Evolutionary conservation across 441 rosid genomes (phyloP).

Genomic region (Eruca vesicaria): DNA sequence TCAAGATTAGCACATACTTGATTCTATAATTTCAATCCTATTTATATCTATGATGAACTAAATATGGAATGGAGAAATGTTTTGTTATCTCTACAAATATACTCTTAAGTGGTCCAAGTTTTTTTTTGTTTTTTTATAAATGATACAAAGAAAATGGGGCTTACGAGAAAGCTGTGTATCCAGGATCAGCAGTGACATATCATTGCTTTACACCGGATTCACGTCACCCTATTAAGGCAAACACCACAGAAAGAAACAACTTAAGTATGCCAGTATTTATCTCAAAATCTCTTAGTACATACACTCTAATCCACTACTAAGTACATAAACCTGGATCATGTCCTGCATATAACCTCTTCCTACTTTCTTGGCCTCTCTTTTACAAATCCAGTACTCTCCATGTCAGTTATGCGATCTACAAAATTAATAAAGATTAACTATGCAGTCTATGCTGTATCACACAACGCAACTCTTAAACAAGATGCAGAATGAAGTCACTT

Average conservation of each 20-base stretch:
- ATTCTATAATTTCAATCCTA: neutral
- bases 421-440: neutral
- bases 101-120: neutral
- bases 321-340: neutral
- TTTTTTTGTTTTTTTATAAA: neutral
- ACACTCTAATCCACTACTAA: neutral
- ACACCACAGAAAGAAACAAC: neutral
- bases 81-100: neutral
- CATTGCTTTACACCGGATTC: neutral
- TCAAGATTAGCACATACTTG: conserved; percentile 4
- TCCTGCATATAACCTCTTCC: neutral
- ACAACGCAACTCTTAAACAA: neutral
- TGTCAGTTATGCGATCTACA: neutral
- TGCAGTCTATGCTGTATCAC: neutral
- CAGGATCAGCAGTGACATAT: neutral
- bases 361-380: neutral
- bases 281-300: neutral
- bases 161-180: neutral
- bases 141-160: neutral
- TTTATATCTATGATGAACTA: neutral
- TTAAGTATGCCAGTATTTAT: neutral
- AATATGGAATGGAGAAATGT: neutral
- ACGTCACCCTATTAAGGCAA: neutral
- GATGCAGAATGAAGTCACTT: neutral
- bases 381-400: neutral